phyloP scores from a whole-genome alignment of 768 basidiomycete species.

The Arthromyces matolae region DNA sequence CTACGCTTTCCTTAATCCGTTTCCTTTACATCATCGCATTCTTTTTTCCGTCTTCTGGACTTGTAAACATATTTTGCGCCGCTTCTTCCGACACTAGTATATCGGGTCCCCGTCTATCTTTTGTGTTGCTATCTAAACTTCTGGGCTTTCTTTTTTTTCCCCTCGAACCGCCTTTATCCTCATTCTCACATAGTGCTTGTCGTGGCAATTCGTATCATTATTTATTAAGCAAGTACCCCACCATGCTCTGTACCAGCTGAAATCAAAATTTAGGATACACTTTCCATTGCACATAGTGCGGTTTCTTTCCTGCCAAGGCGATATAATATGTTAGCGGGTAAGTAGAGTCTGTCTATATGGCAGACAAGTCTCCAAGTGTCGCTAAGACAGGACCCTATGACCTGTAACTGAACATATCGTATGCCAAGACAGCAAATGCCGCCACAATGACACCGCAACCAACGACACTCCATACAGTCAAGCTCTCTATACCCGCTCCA shows the following conservation, averaged over 20 bases:
- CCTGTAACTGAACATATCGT: slow-evolving; percentile 54
- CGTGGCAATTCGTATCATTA: slow-evolving; percentile 11
- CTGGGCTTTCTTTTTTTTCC: slow-evolving; percentile 7
- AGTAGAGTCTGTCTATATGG: background rate
- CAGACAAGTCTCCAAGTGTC: background rate
- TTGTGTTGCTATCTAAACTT: slow-evolving; percentile 37
- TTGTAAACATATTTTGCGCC: slow-evolving; percentile 37
- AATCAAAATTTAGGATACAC: slow-evolving; percentile 8
- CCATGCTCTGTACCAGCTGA: slow-evolving; percentile 14
- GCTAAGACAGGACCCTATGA: slow-evolving; percentile 14
- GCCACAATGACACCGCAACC: slow-evolving; percentile 78
- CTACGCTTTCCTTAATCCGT: slow-evolving; percentile 8
- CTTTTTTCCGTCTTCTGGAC: slow-evolving; percentile 23
- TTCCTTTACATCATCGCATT: slow-evolving; percentile 9
- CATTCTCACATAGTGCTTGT: slow-evolving; percentile 12
- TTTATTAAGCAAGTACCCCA: slow-evolving; percentile 16
- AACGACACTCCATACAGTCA: slow-evolving; percentile 69
- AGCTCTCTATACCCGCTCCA: slow-evolving; percentile 52
- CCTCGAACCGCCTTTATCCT: slow-evolving; percentile 5
- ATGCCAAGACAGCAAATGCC: slow-evolving; percentile 78
- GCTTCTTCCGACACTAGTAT: slow-evolving; percentile 9
- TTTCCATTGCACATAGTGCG: too few relatives aligned
- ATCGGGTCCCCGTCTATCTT: slow-evolving; percentile 17
- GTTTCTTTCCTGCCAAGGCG: too few relatives aligned
- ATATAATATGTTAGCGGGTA: background rate